A percentile compares a stretch with the other conserved stretches of the same genome.
phyloP scores from a whole-genome alignment of 1,139 yeast species.

The Pichia terricola region DNA sequence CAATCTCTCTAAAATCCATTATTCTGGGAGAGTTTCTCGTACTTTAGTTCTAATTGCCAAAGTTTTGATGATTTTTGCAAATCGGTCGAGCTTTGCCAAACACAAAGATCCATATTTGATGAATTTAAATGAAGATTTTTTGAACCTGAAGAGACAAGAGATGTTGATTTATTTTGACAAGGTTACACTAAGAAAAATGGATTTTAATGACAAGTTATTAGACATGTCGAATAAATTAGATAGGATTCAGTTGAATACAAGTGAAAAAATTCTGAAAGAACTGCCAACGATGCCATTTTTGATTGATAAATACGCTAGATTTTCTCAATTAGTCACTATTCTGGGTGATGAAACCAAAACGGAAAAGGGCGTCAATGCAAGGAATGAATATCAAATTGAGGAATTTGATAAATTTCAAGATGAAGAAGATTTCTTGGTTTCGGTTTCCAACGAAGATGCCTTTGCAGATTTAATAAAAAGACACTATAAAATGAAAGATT shows the following conservation, averaged over 20 bases:
- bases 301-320: conserved; percentile 55
- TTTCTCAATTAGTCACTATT: conserved; percentile 48
- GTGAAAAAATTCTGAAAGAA: conserved; percentile 39
- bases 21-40: conserved; percentile 61
- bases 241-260: conserved; percentile 29
- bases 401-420: conserved; percentile 36
- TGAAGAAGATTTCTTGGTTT: conserved; percentile 29
- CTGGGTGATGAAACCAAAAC: background rate
- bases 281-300: conserved; percentile 60
- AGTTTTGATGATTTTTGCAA: conserved; percentile 69
- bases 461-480: conserved; percentile 17
- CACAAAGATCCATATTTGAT: conserved; percentile 79
- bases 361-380: background rate
- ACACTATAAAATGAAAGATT: conserved; percentile 31
- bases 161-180: conserved; percentile 60
- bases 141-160: conserved; percentile 48
- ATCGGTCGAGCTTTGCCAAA: conserved; percentile 57
- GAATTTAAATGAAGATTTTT: conserved; percentile 52
- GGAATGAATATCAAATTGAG: conserved; percentile 28
- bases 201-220: conserved; percentile 49
- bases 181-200: conserved; percentile 61
- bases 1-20: conserved; percentile 60
- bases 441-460: conserved; percentile 24
- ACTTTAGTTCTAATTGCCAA: conserved; percentile 81
- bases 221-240: conserved; percentile 50